Evolutionary conservation across 163 green algal species (phyloP).

Genomic region (Volvox carteri): DNA sequence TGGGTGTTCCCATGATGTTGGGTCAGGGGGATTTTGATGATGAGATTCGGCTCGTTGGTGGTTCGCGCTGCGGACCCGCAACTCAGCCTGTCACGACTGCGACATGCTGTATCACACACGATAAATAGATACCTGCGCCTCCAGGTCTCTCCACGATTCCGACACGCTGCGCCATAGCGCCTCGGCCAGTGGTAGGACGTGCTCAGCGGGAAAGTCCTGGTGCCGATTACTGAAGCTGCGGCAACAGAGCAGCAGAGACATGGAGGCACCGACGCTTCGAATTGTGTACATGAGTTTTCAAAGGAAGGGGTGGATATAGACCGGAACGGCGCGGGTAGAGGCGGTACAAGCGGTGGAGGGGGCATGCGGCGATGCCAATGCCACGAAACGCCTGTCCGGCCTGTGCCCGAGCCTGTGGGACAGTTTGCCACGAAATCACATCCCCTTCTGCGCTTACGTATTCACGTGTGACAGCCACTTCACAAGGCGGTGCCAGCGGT

Average conservation of each 20-base stretch:
- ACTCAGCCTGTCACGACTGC: too few species aligned
- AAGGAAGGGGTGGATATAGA: not conserved
- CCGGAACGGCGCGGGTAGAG: not conserved
- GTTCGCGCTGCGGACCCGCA: too few species aligned
- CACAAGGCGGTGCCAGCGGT: constrained; percentile 22
- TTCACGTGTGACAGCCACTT: constrained; percentile 44
- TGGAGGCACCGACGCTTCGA: too few species aligned
- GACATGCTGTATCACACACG: too few species aligned
- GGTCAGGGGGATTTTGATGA: too few species aligned
- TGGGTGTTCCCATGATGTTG: too few species aligned
- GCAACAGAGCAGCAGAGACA: not conserved
- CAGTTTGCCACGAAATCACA: not conserved
- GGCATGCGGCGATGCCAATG: too few species aligned
- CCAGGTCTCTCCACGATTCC: constrained; percentile 18
- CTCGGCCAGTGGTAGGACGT: not conserved
- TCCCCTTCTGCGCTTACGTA: not conserved
- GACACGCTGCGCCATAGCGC: constrained; percentile 35
- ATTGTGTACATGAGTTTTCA: not conserved
- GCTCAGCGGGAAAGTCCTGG: not conserved
- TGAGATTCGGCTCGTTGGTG: too few species aligned
- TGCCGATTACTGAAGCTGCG: not conserved
- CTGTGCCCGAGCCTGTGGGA: too few species aligned
- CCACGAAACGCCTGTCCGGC: too few species aligned
- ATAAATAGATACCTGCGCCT: too few species aligned
- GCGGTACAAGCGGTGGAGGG: too few species aligned